Base-by-base conservation (phyloP, 371 early-diverging fungal species). In the Mucor racemosus region DNA sequence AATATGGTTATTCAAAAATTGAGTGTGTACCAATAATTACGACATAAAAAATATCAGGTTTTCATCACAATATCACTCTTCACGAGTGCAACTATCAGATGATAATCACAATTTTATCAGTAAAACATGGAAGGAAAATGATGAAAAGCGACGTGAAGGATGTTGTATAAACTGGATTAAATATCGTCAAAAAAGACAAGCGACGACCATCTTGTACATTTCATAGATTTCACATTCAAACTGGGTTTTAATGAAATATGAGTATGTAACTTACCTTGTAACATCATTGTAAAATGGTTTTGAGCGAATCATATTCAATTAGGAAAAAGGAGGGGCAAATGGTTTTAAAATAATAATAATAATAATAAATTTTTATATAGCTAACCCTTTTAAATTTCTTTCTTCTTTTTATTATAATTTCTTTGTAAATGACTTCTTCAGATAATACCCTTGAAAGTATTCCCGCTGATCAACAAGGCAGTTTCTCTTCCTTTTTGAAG, bases 401-500 rank as follows among this genome's bases (percentile, higher is more conserved):
- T 64, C 21, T 61, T 71, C 26, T 58, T 48, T 40, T 66, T 63
- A 21, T 42, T 56, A 21, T 36, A 21, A 33, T 50, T 41, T 44
- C 21, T 17, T 39, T 14, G 21, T 57, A n/a, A 61, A 77, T 77
- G 78, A 64, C 71, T 26, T 46, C 70, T 62, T 58, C 74, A 58
- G 79, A 79, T 35, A 76, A 74, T 58, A 75, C 75, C 19, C 77
- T 82, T 63, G 83, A 82, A 48, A 81, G 80, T 33, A 88, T 90
- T 50, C 88, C 91, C 21, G 78, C 82, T 64, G 85, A 88, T 42
- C 87, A 91, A 63, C 86, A 88, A 75, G 85, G 88, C 17, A 88
- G 86, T 56, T 88, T 93, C 71, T 82, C 87, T 56, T 86, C 89
- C 3, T 93, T 93, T 62, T 65, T 93, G 46, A 85, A 90, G 73